Base-by-base conservation (phyloP, 306 rosid species). In the Cajanus cajan region DNA sequence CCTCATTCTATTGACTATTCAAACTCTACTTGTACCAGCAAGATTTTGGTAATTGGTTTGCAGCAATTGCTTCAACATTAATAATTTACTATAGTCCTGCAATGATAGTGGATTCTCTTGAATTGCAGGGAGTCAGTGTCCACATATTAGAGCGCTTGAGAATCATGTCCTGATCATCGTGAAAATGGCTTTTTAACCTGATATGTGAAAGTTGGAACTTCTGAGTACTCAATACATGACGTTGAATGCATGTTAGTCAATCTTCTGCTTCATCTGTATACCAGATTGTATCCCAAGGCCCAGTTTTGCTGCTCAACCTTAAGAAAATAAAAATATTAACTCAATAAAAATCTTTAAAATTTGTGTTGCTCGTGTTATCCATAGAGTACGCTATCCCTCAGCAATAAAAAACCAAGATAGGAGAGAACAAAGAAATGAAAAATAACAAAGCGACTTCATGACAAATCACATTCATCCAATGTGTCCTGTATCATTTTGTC, bases 211-310 rank as follows among this genome's bases (percentile, higher is more conserved):
- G 44, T 40, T 22, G 77, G 62, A 71, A 33, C 71, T 52, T 52
- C 16, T 59, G 80, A 75, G 28, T 22, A 44, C 44, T 48, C 28
- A 47, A 45, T 57, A 6, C 15, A 52, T 59, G 59, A 61, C 33
- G 40, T 43, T 31, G 36, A 48, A 52, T 57, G 52, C 71, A 52
- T 58, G 72, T 73, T 71, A 76, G 66, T 91, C 85, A 78, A 67
- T 84, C 87, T 78, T 85, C 82, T 45, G 85, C 80, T 85, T 80
- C 82, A 40, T 48, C 89, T 36, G 84, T 76, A 41, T 82, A 74
- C 94, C 94, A 95, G 67, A 95, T 68, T 86, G 76, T 21, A 67
- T 82, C 78, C 98, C 97, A 95, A 18, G 97, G 98, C 81, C 97
- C 97, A 25, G 86, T 86, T 89, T 86, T 92, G 61, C 88, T 82